Base-by-base conservation (phyloP, 495 filamentous ascomycete species). In the Xylaria bambusicola region DNA sequence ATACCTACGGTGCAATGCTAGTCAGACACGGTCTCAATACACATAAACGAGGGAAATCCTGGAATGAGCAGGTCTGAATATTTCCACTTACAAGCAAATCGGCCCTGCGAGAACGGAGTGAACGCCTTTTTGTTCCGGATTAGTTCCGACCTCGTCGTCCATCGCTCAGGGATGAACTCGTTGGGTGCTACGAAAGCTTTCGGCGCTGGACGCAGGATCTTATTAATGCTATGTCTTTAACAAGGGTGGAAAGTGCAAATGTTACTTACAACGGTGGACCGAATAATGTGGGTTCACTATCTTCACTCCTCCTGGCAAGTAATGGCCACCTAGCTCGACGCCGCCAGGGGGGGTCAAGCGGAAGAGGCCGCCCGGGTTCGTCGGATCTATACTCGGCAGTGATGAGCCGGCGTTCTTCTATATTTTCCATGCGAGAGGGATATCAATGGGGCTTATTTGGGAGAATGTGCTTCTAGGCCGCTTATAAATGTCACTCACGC, bases 351-450 rank as follows among this genome's bases (percentile, higher is more conserved):
- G 70, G 5, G 68, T 69, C n/a, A 64, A 24, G 2, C 85, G 71
- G 35, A 58, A 58, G 9, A 58, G 3, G 74, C 77, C 3, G 6
- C 79, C 77, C 2, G 74, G 64, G 1, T 82, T 75, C 1, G 73
- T 73, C 0, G 84, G 77, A 24, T 82, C 82, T 58, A 72, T 79
- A 7, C 85, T 62, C 9, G 83, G 71, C 9, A 86, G 66, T 1
- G 68, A 67, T 66, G 85, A 84, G 5, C 73, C 69, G n/a, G 85
- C 61, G 13, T 80, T 75, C 1, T 83, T 82, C 29, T 33, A 10
- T 5, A 10, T 33, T 10, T 23, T 54, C 8, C n/a, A 2, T 15
- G 29, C 3, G 0, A 21, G 0, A 21, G 21, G 6, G 13, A 17
- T 20, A 33, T 21, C 20, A 26, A 23, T 23, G 12, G 49, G 18